Conservation (phyloP, 305 asterid species). For the Lippia alba region DNA sequence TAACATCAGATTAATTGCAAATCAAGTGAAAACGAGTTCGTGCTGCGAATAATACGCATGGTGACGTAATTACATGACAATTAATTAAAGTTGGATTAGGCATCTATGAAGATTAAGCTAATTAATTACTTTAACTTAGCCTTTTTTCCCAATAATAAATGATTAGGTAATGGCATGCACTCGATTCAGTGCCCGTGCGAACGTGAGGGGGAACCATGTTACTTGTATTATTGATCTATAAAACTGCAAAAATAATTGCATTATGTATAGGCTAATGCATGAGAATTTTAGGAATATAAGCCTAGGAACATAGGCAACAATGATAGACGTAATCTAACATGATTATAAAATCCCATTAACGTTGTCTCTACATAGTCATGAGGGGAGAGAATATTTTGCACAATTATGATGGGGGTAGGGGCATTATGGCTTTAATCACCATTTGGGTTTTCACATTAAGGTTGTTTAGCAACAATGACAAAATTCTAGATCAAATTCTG, state of each 20-base stretch:
- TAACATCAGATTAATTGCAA: too few species aligned
- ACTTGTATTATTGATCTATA: background rate
- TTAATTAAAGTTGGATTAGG: too few species aligned
- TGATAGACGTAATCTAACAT: constrained; percentile 3
- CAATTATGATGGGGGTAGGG: background rate
- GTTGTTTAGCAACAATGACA: too few species aligned
- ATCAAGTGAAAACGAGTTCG: too few species aligned
- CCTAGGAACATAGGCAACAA: constrained; percentile 19
- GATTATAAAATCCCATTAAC: constrained; percentile 27
- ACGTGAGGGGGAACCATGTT: constrained; percentile 23
- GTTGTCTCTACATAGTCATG: constrained; percentile 31
- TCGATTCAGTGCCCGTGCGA: constrained; percentile 28
- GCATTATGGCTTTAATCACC: background rate
- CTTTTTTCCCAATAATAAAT: constrained; percentile 21
- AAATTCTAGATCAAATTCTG: too few species aligned
- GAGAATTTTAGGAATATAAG: constrained; percentile 1
- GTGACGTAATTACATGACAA: too few species aligned
- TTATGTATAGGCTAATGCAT: background rate
- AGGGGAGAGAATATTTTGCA: constrained; percentile 12
- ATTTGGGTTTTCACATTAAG: background rate
- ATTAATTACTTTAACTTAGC: constrained; percentile 20
- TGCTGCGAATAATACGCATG: too few species aligned
- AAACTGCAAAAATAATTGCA: background rate
- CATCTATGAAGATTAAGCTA: constrained; percentile 3
- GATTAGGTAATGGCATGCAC: constrained; percentile 22